These are phyloP conservation scores for Santalum album DNA, from an alignment of 164 flowering plant genomes.

Conservation along the genomic window DNA sequence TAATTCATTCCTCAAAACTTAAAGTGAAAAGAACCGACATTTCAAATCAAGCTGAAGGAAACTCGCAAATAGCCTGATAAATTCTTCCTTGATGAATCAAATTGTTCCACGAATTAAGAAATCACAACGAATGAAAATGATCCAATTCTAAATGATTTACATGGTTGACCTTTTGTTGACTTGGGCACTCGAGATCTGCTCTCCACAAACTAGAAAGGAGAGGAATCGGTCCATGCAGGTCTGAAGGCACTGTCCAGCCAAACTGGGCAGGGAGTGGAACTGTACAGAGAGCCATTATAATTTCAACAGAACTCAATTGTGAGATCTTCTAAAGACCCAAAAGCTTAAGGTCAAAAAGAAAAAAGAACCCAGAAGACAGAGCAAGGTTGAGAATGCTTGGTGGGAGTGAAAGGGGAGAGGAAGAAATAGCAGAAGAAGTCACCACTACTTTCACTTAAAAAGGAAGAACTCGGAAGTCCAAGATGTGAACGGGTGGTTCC, in stretches of 20 bases:
- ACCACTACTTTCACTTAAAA: neutral
- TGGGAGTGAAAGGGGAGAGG: neutral
- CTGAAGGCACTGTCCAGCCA: slow-evolving; percentile 20
- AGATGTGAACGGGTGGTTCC: neutral
- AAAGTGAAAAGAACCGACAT: neutral
- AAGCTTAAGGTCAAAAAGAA: neutral
- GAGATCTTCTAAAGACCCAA: neutral
- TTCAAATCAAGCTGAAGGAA: neutral
- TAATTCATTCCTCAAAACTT: slow-evolving; percentile 12
- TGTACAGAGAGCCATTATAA: slow-evolving; percentile 49
- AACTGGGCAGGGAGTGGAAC: slow-evolving; percentile 35
- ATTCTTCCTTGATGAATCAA: too few relatives aligned
- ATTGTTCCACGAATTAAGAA: too few relatives aligned
- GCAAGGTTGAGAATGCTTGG: neutral
- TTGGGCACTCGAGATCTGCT: slow-evolving; percentile 32
- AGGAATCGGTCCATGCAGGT: slow-evolving; percentile 13
- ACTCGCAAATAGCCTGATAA: neutral
- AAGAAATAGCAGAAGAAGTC: neutral
- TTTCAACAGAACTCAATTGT: neutral
- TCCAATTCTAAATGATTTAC: slow-evolving; percentile 29
- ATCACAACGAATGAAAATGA: too few relatives aligned
- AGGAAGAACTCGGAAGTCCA: neutral
- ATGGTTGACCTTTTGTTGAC: slow-evolving; percentile 30
- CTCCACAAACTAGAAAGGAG: slow-evolving; percentile 23
- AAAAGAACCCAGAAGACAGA: neutral